Conservation (phyloP, 2,329 filamentous ascomycete species). For the Aspergillus pseudonomiae region DNA sequence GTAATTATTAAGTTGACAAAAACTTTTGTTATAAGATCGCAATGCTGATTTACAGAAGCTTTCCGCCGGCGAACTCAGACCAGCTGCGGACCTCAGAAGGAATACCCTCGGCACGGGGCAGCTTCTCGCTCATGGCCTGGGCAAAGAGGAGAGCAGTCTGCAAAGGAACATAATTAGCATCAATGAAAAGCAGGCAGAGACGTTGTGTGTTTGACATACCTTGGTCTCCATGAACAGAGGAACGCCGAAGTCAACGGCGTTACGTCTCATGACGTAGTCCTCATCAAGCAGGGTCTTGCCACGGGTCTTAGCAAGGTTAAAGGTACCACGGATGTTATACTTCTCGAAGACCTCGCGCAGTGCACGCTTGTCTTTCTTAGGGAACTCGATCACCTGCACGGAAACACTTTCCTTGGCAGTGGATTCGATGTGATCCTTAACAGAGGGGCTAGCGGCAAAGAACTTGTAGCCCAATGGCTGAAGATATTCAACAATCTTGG, state of each 20-base stretch:
- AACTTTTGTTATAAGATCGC: slow-evolving; percentile 19
- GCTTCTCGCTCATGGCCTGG: slow-evolving; percentile 95
- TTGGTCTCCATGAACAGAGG: slow-evolving; percentile 98
- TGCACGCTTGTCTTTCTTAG: slow-evolving; percentile 91
- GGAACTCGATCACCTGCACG: slow-evolving; percentile 94
- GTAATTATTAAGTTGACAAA: slow-evolving; percentile 25
- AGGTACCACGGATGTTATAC: slow-evolving; percentile 92
- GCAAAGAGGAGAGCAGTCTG: slow-evolving; percentile 95
- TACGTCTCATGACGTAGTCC: slow-evolving; percentile 97
- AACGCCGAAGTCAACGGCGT: slow-evolving; percentile 97
- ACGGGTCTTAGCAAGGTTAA: slow-evolving; percentile 85
- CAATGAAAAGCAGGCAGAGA: not conserved
- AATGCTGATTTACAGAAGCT: slow-evolving; percentile 44
- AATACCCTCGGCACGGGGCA: slow-evolving; percentile 84
- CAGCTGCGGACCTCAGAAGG: slow-evolving; percentile 89
- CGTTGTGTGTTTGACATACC: slow-evolving; percentile 58
- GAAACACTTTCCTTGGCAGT: slow-evolving; percentile 66
- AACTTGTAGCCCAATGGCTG: slow-evolving; percentile 92
- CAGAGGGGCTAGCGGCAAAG: slow-evolving; percentile 77
- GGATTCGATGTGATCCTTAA: slow-evolving; percentile 82
- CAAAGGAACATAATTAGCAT: slow-evolving; percentile 29
- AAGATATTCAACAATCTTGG: slow-evolving; percentile 82
- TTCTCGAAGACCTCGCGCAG: slow-evolving; percentile 95
- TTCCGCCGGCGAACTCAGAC: slow-evolving; percentile 90
- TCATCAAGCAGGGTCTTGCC: slow-evolving; percentile 85